Evolutionary conservation across 139 green algal genomes (phyloP), one percentile per base, ranked within the genome.

Genomic region (Raphidocelis subcapitata): DNA sequence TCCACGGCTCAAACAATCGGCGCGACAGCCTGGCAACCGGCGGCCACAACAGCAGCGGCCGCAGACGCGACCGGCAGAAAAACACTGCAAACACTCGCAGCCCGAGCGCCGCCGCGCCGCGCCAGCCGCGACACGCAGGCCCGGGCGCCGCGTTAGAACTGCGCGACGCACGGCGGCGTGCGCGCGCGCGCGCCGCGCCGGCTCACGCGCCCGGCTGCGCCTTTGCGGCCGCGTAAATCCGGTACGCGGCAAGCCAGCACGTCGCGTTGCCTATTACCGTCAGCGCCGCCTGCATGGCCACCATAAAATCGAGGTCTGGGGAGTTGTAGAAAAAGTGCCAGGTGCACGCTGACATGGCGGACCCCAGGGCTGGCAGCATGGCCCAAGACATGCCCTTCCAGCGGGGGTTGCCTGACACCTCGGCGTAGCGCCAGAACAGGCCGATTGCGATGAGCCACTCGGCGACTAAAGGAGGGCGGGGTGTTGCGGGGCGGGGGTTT

Each of bases 301-400:
- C 93, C 46, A 98, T 74, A 62, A 92, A 92, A 73, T 95, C 87
- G 33, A 89, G 79, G 61, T 84, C 76, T 21, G 75, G 69, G 16
- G 62, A 69, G 78, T 98, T 98, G 86, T 94, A 97, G 75, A 96
- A 97, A 66, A 97, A 92, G 74, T 98, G 41, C 41, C 92, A 97
- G 12, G 90, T 97, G 84, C 86, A 94, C 24, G 94, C 94, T 32
- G 81, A 87, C 83, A 97, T 88, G 54, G 91, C 93, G 8, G 79
- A 84, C 4, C 80, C 91, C 20, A 97, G 81, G 28, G 79, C 72
- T 4, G 94, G 94, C 81, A 98, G 68, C 94, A 98, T 98, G 63
- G 88, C 92, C 92, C 91, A 97, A 1, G 88, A 91, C 76, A 98
- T 81, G 2, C 92, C 92, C 72, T 97, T 96, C 88, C 87, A 98